Base-by-base conservation (phyloP, 768 basidiomycete genomes). In the Peribolospora baueri region DNA sequence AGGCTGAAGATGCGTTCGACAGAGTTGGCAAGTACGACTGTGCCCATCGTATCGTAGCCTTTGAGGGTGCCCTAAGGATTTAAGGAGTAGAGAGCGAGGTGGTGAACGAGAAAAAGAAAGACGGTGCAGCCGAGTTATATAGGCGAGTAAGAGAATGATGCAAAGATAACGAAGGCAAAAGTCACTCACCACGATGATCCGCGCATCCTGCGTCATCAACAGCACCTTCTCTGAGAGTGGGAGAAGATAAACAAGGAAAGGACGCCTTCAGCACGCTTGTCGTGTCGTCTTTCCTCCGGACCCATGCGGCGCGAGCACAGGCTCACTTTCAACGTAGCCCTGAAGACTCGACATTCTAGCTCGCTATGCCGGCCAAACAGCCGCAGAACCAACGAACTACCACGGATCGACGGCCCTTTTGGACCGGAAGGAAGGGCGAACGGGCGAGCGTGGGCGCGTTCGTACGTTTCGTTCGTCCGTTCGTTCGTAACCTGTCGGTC, bases 41-140 rank as follows among this genome's bases (percentile, higher is more conserved):
- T 97, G 41, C 86, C 86, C 68, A 85, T 86, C 68, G 87, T 81
- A 73, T 98, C 93, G 63, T 77, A 90, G 51, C 91, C 91, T 45
- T 81, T 81, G 68, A 98, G 75, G 37, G 78, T 75, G 62, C 91
- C 90, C 88, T 91, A 65, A 6, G 55, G 41, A 45, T 25, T 2
- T 2, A 38, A 45, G 46, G 9, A 25, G n/a, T 25, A 7, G 52
- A 48, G 42, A 58, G 52, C 39, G 46, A 11, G 36, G 45, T 47
- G 54, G 39, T 48, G 11, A 54, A 46, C 38, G 40, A 13, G 46
- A 43, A 39, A 40, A 45, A 51, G 40, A 4, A 39, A 39, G 36
- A 13, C 5, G 5, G 11, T 41, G n/a, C 46, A 43, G 42, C 41
- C 46, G 43, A 14, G 42, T 0, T 9, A 11, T 8, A 1, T 11